phyloP scores from a whole-genome alignment of 2,329 filamentous ascomycete genomes.

The Boeremia exigua region DNA sequence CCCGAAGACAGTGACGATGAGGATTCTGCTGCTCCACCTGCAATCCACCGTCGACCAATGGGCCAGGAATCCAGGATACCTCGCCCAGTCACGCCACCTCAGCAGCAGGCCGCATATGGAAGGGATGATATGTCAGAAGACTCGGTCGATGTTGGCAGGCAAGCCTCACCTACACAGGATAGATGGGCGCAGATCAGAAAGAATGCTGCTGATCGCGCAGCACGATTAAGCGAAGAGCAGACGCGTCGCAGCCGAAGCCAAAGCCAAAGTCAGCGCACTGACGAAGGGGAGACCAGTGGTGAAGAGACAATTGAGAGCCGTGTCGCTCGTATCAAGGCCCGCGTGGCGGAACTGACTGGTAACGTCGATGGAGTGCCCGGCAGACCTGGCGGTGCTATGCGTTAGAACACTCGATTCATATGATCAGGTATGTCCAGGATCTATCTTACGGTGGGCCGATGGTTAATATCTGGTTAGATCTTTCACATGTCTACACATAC shows the following conservation, averaged over 20 bases:
- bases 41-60: slow-evolving; percentile 29
- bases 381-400: slow-evolving; percentile 14
- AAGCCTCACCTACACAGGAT: slow-evolving; percentile 62
- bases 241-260: slow-evolving; percentile 61
- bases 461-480: neutral
- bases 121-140: slow-evolving; percentile 51
- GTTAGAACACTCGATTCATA: neutral
- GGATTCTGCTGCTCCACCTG: slow-evolving; percentile 22
- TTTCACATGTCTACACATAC: slow-evolving; percentile 16
- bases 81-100: slow-evolving; percentile 24
- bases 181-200: slow-evolving; percentile 96
- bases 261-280: slow-evolving; percentile 64
- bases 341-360: slow-evolving; percentile 90
- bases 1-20: slow-evolving; percentile 56
- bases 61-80: slow-evolving; percentile 17
- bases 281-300: slow-evolving; percentile 89
- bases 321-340: slow-evolving; percentile 95
- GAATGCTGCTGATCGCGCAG: slow-evolving; percentile 85
- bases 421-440: slow-evolving; percentile 1
- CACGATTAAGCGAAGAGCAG: slow-evolving; percentile 70
- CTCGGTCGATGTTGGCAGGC: slow-evolving; percentile 47
- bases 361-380: slow-evolving; percentile 40
- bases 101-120: slow-evolving; percentile 21
- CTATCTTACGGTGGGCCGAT: fast-evolving
- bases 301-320: slow-evolving; percentile 98